Evolutionary conservation across 208 protist species (phyloP).

Genomic region (Crithidia expoeki): DNA sequence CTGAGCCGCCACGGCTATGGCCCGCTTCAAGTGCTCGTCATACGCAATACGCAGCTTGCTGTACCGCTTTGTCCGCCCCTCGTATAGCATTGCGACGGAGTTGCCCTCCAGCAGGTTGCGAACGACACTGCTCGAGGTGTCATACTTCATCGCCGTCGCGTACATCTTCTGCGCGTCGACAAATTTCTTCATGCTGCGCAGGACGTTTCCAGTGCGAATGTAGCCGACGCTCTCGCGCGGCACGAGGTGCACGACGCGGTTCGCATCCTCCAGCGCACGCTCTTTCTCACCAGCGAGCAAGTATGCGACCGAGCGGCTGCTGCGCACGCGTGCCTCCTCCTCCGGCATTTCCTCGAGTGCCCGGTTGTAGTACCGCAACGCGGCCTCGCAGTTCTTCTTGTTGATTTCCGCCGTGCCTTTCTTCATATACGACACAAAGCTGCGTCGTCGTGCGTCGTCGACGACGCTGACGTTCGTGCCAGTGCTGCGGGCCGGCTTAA

Average conservation of each 20-base stretch:
- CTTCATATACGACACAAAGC: conserved; percentile 57
- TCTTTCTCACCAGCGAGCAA: conserved; percentile 55
- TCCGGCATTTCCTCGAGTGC: conserved; percentile 64
- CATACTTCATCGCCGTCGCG: conserved; percentile 53
- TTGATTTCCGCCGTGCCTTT: conserved; percentile 62
- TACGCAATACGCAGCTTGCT: conserved; percentile 41
- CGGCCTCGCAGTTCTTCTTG: conserved; percentile 58
- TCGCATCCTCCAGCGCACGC: conserved; percentile 58
- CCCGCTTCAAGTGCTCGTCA: conserved; percentile 38
- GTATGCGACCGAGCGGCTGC: conserved; percentile 77
- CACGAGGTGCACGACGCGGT: conserved; percentile 55
- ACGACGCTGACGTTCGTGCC: not conserved
- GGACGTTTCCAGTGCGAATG: conserved; percentile 78
- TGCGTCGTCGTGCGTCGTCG: conserved; percentile 33
- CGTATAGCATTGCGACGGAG: conserved; percentile 70
- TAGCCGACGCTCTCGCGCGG: conserved; percentile 71
- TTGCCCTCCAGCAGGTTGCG: conserved; percentile 63
- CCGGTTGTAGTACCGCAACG: conserved; percentile 70
- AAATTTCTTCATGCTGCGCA: conserved; percentile 68
- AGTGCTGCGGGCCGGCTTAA: conserved; percentile 14
- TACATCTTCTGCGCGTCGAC: conserved; percentile 73
- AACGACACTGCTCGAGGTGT: conserved; percentile 45
- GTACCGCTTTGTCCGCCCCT: conserved; percentile 42
- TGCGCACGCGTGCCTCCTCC: conserved; percentile 63
- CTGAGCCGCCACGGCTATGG: conserved; percentile 34